A percentile compares a stretch with the other conserved stretches of the same genome.
phyloP scores from a whole-genome alignment of 2,329 filamentous ascomycete genomes.

The Aspergillus texensis region DNA sequence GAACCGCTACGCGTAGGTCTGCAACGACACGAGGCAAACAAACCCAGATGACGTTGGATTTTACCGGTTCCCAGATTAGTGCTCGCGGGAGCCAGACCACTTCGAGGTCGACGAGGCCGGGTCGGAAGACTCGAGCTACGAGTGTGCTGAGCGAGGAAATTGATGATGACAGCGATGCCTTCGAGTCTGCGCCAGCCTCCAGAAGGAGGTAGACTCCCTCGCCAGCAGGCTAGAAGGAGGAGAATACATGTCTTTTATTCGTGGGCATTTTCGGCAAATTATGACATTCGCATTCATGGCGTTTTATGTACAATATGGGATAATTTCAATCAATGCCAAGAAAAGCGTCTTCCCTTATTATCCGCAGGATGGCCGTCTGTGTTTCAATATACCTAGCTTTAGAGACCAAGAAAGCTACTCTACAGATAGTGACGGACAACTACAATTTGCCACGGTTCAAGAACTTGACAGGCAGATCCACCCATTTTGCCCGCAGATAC shows the following conservation, averaged over 20 bases:
- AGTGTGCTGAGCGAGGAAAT: conserved; percentile 44
- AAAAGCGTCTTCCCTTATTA: not conserved
- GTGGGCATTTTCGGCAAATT: not conserved
- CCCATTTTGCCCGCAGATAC: conserved; percentile 35
- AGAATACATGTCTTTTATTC: not conserved
- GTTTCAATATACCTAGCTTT: not conserved
- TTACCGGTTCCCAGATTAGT: conserved; percentile 42
- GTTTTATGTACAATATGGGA: not conserved
- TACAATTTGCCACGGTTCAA: conserved; percentile 30
- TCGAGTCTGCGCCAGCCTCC: conserved; percentile 43
- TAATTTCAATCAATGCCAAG: not conserved
- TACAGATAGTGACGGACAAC: not conserved
- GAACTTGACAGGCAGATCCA: conserved; percentile 39
- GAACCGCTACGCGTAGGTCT: conserved; percentile 29
- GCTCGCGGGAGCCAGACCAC: conserved; percentile 21
- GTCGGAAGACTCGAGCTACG: conserved; percentile 35
- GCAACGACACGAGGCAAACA: conserved; percentile 28
- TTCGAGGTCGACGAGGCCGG: conserved; percentile 26
- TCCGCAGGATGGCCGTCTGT: not conserved
- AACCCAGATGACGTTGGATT: conserved; percentile 47
- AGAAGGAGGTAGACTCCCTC: conserved; percentile 24
- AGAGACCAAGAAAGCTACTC: not conserved
- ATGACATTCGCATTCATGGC: conserved; percentile 2
- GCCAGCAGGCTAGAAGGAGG: not conserved
- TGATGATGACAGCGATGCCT: conserved; percentile 50